These are phyloP conservation scores for Boletus sp. DNA, from an alignment of 768 basidiomycete species.

Conservation along the genomic window DNA sequence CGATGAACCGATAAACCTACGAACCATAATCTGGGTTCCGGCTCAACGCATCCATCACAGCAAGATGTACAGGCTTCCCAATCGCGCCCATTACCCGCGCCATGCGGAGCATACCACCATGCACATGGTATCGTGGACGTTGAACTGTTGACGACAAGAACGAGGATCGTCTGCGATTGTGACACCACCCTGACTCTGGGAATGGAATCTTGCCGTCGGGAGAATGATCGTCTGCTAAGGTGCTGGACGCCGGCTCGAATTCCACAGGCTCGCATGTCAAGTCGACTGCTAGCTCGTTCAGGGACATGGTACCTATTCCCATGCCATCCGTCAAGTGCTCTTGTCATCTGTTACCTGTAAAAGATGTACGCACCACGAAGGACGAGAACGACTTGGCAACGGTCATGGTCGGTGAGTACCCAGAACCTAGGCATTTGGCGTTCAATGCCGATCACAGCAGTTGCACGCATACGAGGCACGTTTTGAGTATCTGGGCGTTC, in stretches of 20 bases:
- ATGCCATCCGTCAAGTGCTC: slow-evolving; percentile 2
- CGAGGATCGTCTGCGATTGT: slow-evolving; percentile 25
- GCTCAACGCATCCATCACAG: slow-evolving; percentile 66
- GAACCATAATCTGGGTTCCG: slow-evolving; percentile 71
- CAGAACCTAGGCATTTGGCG: slow-evolving; percentile 81
- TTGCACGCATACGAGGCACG: slow-evolving; percentile 45
- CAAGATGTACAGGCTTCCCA: slow-evolving; percentile 75
- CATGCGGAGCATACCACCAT: slow-evolving; percentile 80
- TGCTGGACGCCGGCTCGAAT: slow-evolving; percentile 54
- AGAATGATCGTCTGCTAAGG: slow-evolving; percentile 25
- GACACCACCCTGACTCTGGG: slow-evolving; percentile 30
- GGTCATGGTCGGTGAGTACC: slow-evolving; percentile 79
- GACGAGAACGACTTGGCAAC: slow-evolving; percentile 74
- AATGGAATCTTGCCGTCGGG: slow-evolving; percentile 36
- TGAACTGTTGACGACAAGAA: slow-evolving; percentile 18
- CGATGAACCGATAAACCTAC: slow-evolving; percentile 24
- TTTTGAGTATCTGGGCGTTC: slow-evolving; percentile 18
- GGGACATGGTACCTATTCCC: slow-evolving; percentile 70
- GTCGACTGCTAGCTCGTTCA: slow-evolving; percentile 86
- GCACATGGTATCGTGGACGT: slow-evolving; percentile 56
- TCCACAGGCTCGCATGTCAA: slow-evolving; percentile 75
- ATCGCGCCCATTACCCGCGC: slow-evolving; percentile 74
- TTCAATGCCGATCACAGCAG: slow-evolving; percentile 64
- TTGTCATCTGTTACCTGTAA: background rate
- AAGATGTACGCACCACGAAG: slow-evolving; percentile 48